A percentile compares a stretch with the other conserved stretches of the same genome.
These are phyloP conservation scores for Phytophthora hybrid DNA, from an alignment of 352 stramenopile species.

Conservation along the genomic window DNA sequence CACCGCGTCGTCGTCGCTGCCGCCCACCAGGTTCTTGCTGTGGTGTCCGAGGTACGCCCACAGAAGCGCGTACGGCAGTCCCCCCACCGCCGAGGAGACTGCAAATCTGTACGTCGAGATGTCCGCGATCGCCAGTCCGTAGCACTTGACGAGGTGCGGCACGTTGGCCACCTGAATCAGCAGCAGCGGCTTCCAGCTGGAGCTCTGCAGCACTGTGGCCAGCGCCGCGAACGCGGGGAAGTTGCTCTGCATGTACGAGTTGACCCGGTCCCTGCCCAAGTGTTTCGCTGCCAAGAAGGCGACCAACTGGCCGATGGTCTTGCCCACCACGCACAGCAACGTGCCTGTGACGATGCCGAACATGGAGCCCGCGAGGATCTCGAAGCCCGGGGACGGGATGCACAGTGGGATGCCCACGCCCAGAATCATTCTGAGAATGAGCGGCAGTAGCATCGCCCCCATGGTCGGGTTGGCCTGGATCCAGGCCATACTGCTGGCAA, in stretches of 20 bases:
- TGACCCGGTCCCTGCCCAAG: slow-evolving; percentile 60
- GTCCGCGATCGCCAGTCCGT: slow-evolving; percentile 75
- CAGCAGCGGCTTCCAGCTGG: slow-evolving; percentile 77
- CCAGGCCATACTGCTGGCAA: slow-evolving; percentile 45
- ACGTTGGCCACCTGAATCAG: slow-evolving; percentile 79
- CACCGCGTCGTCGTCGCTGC: slow-evolving; percentile 17
- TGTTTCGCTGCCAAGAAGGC: slow-evolving; percentile 69
- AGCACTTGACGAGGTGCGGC: slow-evolving; percentile 79
- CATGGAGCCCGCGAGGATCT: slow-evolving; percentile 70
- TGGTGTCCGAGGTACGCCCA: slow-evolving; percentile 75
- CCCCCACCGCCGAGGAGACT: slow-evolving; percentile 62
- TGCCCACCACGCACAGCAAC: slow-evolving; percentile 66
- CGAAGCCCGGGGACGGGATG: slow-evolving; percentile 72
- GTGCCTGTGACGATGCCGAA: slow-evolving; percentile 62
- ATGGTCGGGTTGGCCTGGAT: slow-evolving; percentile 56
- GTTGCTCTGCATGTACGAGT: slow-evolving; percentile 61
- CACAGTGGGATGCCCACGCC: slow-evolving; percentile 66
- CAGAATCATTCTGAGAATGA: too few species aligned
- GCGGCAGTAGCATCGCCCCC: slow-evolving; percentile 59
- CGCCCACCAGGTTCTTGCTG: slow-evolving; percentile 54
- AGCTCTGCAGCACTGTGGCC: slow-evolving; percentile 58
- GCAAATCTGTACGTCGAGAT: slow-evolving; percentile 63
- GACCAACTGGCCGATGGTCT: slow-evolving; percentile 67
- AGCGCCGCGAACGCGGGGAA: slow-evolving; percentile 66
- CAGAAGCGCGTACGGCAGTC: slow-evolving; percentile 62